Evolutionary conservation across 2,329 filamentous ascomycete genomes (phyloP).

Genomic region (Chaetomiaceae sp.): DNA sequence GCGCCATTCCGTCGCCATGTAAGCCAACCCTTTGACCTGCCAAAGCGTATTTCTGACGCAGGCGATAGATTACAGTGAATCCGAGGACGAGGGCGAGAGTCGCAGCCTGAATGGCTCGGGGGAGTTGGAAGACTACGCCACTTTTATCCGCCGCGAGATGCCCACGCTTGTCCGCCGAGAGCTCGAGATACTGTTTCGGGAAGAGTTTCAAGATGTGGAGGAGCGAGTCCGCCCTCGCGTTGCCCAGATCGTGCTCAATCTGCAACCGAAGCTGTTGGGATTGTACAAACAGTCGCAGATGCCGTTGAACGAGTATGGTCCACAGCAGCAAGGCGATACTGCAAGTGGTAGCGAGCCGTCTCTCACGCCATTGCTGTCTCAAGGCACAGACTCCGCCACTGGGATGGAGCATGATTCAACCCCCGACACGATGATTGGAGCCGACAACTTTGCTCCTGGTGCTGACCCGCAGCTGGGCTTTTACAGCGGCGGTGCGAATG

Average conservation of each 20-base stretch:
- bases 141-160: constrained; percentile 26
- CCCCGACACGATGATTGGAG: background rate
- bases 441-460: background rate
- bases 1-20: constrained; percentile 23
- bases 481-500: background rate
- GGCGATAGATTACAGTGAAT: constrained; percentile 17
- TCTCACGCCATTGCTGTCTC: constrained; percentile 7
- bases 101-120: background rate
- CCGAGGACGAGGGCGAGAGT: constrained; percentile 9
- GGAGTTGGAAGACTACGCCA: constrained; percentile 25
- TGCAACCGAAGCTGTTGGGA: constrained; percentile 22
- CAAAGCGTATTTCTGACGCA: background rate
- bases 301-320: constrained; percentile 23
- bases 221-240: constrained; percentile 22
- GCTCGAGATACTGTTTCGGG: constrained; percentile 22
- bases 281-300: constrained; percentile 25
- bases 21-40: background rate
- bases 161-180: constrained; percentile 26
- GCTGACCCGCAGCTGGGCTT: background rate
- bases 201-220: constrained; percentile 23
- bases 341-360: background rate
- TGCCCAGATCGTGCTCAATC: constrained; percentile 22
- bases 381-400: background rate
- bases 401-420: background rate
- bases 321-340: background rate